Evolutionary conservation across 768 basidiomycete species (phyloP).

Genomic region (Mycena amicta): DNA sequence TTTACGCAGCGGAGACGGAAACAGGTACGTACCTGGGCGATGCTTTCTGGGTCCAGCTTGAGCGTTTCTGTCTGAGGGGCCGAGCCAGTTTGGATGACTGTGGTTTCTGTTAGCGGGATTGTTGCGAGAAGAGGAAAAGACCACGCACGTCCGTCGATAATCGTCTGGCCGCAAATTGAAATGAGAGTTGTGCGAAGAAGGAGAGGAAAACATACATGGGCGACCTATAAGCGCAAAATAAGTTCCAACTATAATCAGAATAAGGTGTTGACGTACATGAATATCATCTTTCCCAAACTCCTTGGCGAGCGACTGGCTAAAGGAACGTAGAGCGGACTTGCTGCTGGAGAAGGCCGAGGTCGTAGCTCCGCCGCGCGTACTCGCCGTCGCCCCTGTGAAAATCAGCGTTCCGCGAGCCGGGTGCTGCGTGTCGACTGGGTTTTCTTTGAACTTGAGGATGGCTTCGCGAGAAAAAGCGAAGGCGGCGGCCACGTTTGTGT

Average conservation of each 20-base stretch:
- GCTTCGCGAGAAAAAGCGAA: constrained; percentile 66
- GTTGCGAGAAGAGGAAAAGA: not conserved
- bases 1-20: constrained; percentile 10
- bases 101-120: constrained; percentile 31
- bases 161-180: constrained; percentile 40
- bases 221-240: constrained; percentile 41
- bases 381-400: constrained; percentile 75
- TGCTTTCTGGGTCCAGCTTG: constrained; percentile 63
- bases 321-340: constrained; percentile 61
- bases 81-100: constrained; percentile 29
- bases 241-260: constrained; percentile 3
- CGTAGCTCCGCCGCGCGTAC: constrained; percentile 58
- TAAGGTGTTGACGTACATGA: constrained; percentile 46
- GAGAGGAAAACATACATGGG: constrained; percentile 51
- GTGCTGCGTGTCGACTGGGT: constrained; percentile 46
- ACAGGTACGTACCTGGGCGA: constrained; percentile 56
- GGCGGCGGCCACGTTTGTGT: constrained; percentile 57
- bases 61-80: constrained; percentile 35
- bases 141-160: constrained; percentile 57
- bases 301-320: constrained; percentile 72
- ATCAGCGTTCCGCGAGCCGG: constrained; percentile 68
- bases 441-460: constrained; percentile 61
- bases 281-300: constrained; percentile 77
- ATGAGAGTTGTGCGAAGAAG: not conserved
- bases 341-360: constrained; percentile 66